A percentile compares a stretch with the other conserved stretches of the same genome.
These are phyloP conservation scores for Cryptosporidium felis DNA, from an alignment of 169 alveolate species.

Conservation along the genomic window DNA sequence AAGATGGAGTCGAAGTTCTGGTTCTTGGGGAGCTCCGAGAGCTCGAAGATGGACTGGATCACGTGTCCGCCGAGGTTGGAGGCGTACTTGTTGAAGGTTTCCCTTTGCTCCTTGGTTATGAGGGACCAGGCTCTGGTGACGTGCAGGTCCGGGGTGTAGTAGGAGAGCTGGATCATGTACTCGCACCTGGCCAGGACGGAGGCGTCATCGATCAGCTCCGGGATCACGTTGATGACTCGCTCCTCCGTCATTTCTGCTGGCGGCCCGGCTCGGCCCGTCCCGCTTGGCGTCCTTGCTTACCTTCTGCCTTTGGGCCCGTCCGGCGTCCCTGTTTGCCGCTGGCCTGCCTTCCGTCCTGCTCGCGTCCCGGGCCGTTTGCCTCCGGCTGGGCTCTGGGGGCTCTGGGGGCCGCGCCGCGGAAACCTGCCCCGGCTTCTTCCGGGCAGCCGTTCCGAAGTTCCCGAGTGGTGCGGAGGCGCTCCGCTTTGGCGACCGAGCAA, in stretches of 20 bases:
- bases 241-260: constrained; percentile 71
- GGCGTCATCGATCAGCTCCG: constrained; percentile 76
- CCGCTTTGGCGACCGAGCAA: no score
- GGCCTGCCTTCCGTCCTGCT: no score
- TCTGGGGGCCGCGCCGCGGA: no score
- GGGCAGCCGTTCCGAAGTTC: no score
- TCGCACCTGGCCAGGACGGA: constrained; percentile 79
- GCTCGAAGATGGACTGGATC: constrained; percentile 51
- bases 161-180: constrained; percentile 83
- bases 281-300: no score
- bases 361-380: no score
- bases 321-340: no score
- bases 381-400: no score
- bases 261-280: no score
- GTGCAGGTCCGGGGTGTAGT: constrained; percentile 83
- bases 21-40: constrained; percentile 49
- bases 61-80: constrained; percentile 61
- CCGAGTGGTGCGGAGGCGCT: no score
- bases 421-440: no score
- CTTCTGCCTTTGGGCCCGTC: no score
- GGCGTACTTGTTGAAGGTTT: constrained; percentile 75
- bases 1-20: constrained; percentile 38
- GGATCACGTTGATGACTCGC: constrained; percentile 62
- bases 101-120: constrained; percentile 74
- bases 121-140: constrained; percentile 80